These are phyloP conservation scores for Nothophytophthora sp. DNA, from an alignment of 352 stramenopile species.

Conservation along the genomic window DNA sequence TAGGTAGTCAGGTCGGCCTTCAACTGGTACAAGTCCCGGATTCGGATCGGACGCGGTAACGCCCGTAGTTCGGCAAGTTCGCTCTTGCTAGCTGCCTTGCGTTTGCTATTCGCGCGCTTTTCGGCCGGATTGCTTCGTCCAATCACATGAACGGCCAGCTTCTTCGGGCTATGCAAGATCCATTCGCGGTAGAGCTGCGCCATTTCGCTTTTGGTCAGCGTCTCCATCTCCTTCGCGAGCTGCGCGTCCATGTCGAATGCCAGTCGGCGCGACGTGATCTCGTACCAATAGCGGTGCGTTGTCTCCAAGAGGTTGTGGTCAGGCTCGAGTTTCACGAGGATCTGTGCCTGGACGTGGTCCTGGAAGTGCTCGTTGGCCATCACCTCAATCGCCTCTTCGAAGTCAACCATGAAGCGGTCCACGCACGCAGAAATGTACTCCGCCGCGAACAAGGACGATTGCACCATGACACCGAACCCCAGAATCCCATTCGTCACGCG, in stretches of 20 bases:
- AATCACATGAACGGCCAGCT: conserved; percentile 78
- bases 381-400: conserved; percentile 25
- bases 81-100: conserved; percentile 28
- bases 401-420: conserved; percentile 69
- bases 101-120: conserved; percentile 31
- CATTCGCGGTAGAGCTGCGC: not conserved
- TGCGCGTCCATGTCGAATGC: conserved; percentile 63
- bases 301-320: conserved; percentile 57
- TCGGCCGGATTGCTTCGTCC: conserved; percentile 57
- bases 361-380: conserved; percentile 40
- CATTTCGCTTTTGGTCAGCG: not conserved
- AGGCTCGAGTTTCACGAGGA: conserved; percentile 42
- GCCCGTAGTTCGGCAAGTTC: conserved; percentile 23
- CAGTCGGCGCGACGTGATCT: conserved; percentile 61
- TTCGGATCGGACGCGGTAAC: conserved; percentile 30
- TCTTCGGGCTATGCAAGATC: conserved; percentile 27
- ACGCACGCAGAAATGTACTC: conserved; percentile 61
- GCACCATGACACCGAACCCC: conserved; percentile 66
- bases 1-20: conserved; percentile 63
- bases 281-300: conserved; percentile 73
- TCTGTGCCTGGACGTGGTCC: conserved; percentile 48
- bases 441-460: conserved; percentile 67
- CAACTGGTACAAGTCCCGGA: conserved; percentile 64
- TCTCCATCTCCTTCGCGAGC: conserved; percentile 38
- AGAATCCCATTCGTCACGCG: conserved; percentile 78